Evolutionary conservation across 1,284 basidiomycete genomes (phyloP).

Genomic region (Lentinula novae-zelandiae): DNA sequence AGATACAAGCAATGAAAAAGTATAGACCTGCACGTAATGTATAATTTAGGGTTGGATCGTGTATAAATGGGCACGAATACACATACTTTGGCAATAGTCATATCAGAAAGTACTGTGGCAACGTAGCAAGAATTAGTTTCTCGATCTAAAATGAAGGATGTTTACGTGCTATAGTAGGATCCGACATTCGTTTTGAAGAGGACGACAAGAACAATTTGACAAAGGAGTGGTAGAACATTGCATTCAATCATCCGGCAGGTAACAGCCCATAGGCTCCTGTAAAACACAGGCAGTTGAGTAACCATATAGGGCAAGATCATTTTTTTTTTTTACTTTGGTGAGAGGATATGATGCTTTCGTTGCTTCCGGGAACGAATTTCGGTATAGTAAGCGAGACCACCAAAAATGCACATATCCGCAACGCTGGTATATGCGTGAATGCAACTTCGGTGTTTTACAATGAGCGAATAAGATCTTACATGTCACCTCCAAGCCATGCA

Average conservation of each 20-base stretch:
- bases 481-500: not conserved
- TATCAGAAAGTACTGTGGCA: constrained; percentile 1
- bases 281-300: not conserved
- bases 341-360: not conserved
- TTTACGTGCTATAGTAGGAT: constrained; percentile 2
- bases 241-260: constrained; percentile 8
- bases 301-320: not conserved
- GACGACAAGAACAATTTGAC: not conserved
- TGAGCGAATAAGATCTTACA: not conserved
- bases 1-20: constrained; percentile 1
- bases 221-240: constrained; percentile 9
- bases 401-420: constrained; percentile 2
- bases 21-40: not conserved
- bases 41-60: not conserved
- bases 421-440: not conserved
- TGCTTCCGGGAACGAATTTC: constrained; percentile 5
- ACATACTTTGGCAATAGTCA: constrained; percentile 1
- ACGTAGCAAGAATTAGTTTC: not conserved
- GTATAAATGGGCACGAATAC: too few species aligned
- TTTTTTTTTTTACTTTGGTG: not conserved
- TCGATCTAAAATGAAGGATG: too few species aligned
- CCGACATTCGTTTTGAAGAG: constrained; percentile 7
- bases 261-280: constrained; percentile 3
- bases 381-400: constrained; percentile 2
- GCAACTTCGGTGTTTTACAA: not conserved